A percentile compares a stretch with the other conserved stretches of the same genome.
These are phyloP conservation scores for Colletotrichum aenigma DNA, from an alignment of 2,329 filamentous ascomycete species.

Conservation along the genomic window DNA sequence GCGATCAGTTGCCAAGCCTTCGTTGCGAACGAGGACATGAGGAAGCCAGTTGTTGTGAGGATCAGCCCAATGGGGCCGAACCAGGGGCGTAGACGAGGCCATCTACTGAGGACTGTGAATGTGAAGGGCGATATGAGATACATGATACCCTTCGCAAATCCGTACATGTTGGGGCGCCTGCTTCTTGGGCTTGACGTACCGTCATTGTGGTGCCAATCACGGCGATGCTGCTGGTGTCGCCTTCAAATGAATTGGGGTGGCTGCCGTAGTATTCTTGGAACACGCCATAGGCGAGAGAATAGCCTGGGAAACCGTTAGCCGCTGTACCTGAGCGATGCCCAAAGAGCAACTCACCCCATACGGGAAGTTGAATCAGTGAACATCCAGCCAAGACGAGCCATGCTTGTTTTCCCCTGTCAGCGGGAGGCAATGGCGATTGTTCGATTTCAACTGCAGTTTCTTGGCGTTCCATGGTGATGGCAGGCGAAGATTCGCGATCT, in stretches of 20 bases:
- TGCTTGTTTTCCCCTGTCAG: background rate
- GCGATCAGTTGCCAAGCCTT: background rate
- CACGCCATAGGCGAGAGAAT: background rate
- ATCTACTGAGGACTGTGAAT: background rate
- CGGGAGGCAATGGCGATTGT: background rate
- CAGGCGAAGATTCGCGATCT: fast-evolving
- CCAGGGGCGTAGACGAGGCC: background rate
- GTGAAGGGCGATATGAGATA: background rate
- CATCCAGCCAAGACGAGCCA: background rate
- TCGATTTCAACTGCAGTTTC: fast-evolving
- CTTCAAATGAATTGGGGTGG: fast-evolving
- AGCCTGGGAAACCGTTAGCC: fast-evolving
- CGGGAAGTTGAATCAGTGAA: fast-evolving
- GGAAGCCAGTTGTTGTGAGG: fast-evolving
- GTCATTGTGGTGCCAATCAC: background rate
- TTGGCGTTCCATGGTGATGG: fast-evolving
- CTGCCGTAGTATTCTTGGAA: background rate
- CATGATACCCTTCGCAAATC: background rate
- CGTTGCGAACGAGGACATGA: background rate
- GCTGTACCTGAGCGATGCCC: fast-evolving
- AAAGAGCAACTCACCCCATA: background rate
- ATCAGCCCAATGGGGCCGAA: background rate
- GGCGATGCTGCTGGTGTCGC: background rate
- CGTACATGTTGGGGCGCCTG: background rate
- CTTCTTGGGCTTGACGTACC: background rate